Base-by-base conservation (phyloP, 768 basidiomycete species). In the Termitomyces sp. region DNA sequence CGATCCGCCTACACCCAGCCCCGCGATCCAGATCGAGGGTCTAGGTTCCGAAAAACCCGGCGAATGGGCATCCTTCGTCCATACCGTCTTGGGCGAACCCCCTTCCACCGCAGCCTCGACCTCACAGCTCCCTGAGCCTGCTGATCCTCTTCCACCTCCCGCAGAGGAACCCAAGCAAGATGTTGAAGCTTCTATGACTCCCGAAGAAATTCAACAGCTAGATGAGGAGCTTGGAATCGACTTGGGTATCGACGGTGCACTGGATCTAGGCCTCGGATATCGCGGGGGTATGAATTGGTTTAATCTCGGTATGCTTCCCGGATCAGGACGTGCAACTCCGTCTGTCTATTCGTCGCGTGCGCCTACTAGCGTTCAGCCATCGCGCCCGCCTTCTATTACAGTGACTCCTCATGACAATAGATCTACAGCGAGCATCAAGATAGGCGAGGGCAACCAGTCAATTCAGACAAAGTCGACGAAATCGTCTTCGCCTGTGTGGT, bases 1-100 rank as follows among this genome's bases (percentile, higher is more conserved):
- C 5, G 56, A 51, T 2, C 59, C 62, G 15, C 48, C 64, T 15
- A 53, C 62, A 10, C 66, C 66, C 38, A 64, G 57, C n/a, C 62
- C 63, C 3, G 61, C 54, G 30, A 68, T 69, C 57, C 62, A 71
- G 51, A 66, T 75, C 30, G 69, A 71, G 28, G 71, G 66, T 0
- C 59, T 73, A 35, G 68, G 68, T 1, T 50, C 68, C 2, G 71
- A 73, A 31, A 66, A 67, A 26, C 60, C 71, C 1, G 73, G 70
- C 3, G 75, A 77, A 35, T 78, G 77, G 77, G 72, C 71, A 5
- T 70, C 72, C 2, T 69, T 76, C 37, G 75, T 73, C 69, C 69
- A 73, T 55, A 71, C 71, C 3, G 72, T 75, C 6, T 59, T 75
- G 11, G 65, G 66, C 5, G 68, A 68, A 8, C 64, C 70, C 3